Evolutionary conservation across 495 filamentous ascomycete genomes (phyloP).

Genomic region (Tuber borchii): DNA sequence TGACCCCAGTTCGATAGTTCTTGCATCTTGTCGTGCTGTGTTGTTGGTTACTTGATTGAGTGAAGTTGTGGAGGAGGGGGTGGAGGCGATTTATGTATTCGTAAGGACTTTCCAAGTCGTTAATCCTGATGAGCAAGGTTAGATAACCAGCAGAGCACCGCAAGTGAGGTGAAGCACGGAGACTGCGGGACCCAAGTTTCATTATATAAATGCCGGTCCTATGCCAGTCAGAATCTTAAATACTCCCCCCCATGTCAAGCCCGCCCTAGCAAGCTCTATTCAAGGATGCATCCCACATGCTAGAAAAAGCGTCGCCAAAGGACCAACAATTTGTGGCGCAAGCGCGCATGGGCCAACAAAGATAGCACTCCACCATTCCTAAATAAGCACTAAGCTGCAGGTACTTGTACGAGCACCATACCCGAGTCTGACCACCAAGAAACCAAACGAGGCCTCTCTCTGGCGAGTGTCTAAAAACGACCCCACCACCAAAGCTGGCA

Average conservation of each 20-base stretch:
- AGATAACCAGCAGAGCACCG: not conserved
- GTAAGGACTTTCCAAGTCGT: not conserved
- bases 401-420: not conserved
- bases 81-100: not conserved
- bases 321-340: not conserved
- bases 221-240: not conserved
- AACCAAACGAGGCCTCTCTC: too few relatives aligned
- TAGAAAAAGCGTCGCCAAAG: not conserved
- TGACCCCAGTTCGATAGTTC: not conserved
- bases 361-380: not conserved
- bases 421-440: not conserved
- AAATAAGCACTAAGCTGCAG: not conserved
- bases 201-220: not conserved
- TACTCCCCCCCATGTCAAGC: not conserved
- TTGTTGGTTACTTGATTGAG: not conserved
- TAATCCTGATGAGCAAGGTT: not conserved
- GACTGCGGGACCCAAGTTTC: not conserved
- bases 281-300: not conserved
- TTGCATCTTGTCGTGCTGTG: not conserved
- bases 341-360: not conserved
- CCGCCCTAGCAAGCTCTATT: not conserved
- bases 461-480: too few relatives aligned
- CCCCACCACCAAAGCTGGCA: not conserved
- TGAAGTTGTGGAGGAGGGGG: not conserved
- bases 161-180: not conserved